Base-by-base conservation (phyloP, 805 yeast species). In the Ogataea naganishii region DNA sequence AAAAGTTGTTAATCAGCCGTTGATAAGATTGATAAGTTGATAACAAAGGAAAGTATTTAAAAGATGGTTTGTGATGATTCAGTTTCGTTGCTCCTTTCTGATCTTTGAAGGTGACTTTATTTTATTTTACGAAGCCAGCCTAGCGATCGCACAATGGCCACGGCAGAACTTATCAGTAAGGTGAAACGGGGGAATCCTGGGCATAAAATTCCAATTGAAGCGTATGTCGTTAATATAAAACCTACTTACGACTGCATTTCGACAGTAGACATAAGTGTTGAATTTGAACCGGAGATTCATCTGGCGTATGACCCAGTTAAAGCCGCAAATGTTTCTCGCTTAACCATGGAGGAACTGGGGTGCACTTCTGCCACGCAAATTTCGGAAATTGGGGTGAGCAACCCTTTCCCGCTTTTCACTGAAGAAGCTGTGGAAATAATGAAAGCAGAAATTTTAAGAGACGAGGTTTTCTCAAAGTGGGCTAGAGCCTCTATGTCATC, bases 331-430 rank as follows among this genome's bases (percentile, higher is more conserved):
- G 56, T 60, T 19, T 51, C 58, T 36, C 53, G 62, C 38, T 45
- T 58, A 23, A 64, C 70, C 7, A 61, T 72, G 64, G 64, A 56
- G 27, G 77, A 73, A 35, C 55, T 74, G 33, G 74, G 72, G 1
- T 48, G 64, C 33, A 42, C 62, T 24, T 49, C 56, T 38, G 58
- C 60, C 24, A 53, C 59, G 34, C 75, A 70, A 45, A 68, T 74
- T 31, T 62, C 73, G 14, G 64, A 63, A 3, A 59, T 72, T 40
- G 81, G 75, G 13, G 79, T 69, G 14, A 58, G 69, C 31, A 75
- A 67, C 32, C 77, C 80, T 2, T 74, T 74, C 49, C 76, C 76
- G 4, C 55, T 74, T 26, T 74, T 74, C 51, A 71, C 77, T 2
- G 69, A 69, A 18, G 79, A 73, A 40, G 79, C 80, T 2, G 56